These are phyloP conservation scores for Alternaria sp. DNA, from an alignment of 2,329 filamentous ascomycete genomes.

Conservation along the genomic window DNA sequence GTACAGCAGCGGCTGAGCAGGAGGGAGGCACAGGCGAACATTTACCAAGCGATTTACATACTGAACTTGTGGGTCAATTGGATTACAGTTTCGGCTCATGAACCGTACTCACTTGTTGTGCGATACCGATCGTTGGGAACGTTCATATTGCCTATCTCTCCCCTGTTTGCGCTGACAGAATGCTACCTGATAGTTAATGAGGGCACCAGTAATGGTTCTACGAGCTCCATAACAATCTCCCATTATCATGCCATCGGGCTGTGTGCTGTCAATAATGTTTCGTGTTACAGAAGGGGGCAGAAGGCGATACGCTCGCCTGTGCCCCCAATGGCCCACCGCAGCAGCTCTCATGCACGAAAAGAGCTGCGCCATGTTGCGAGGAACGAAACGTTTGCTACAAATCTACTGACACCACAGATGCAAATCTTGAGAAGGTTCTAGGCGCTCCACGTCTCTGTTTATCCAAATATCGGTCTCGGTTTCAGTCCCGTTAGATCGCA, in stretches of 20 bases:
- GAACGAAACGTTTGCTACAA: background rate
- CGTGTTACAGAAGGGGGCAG: background rate
- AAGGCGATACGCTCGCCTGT: slow-evolving; percentile 20
- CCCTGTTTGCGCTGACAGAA: background rate
- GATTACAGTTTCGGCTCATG: background rate
- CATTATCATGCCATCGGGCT: background rate
- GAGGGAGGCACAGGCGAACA: background rate
- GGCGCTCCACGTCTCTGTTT: background rate
- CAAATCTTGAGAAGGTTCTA: background rate
- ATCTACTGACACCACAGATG: background rate
- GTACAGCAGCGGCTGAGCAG: background rate
- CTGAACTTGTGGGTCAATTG: background rate
- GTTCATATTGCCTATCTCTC: background rate
- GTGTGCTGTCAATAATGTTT: background rate
- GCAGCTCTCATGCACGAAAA: slow-evolving; percentile 8
- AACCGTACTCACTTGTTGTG: background rate
- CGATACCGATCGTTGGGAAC: background rate
- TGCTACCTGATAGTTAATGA: background rate
- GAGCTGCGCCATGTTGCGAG: slow-evolving; percentile 14
- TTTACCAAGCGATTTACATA: background rate
- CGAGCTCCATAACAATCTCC: background rate
- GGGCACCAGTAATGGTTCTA: background rate
- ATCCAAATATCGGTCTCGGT: background rate
- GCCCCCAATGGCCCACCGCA: slow-evolving; percentile 1
- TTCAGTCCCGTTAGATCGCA: background rate